A percentile compares a stretch with the other conserved stretches of the same genome.
phyloP scores from a whole-genome alignment of 2,329 filamentous ascomycete genomes.

The Alternaria conjuncta region DNA sequence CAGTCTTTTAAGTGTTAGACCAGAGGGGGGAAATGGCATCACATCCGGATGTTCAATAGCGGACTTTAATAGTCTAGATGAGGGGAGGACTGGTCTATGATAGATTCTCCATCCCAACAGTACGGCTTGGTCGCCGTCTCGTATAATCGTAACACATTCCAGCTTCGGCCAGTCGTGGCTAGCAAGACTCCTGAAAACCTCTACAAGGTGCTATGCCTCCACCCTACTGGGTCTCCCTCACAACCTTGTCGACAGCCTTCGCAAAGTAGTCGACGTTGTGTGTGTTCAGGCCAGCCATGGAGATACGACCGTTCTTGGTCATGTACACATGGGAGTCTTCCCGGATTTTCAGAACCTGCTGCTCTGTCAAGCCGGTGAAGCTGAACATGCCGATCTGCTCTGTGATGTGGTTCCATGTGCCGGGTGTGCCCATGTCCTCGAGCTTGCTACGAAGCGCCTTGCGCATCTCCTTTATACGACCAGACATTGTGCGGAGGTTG shows the following conservation, averaged over 20 bases:
- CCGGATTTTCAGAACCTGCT: constrained; percentile 74
- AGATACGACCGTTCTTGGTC: constrained; percentile 97
- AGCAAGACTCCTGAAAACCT: not conserved
- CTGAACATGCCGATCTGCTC: constrained; percentile 99
- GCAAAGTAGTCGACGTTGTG: constrained; percentile 93
- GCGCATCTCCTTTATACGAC: constrained; percentile 93
- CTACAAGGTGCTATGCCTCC: not conserved
- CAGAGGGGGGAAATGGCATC: not conserved
- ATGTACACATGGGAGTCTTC: constrained; percentile 81
- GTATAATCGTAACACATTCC: not conserved
- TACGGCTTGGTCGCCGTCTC: not conserved
- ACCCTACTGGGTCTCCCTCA: constrained; percentile 60
- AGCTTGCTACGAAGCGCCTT: constrained; percentile 77
- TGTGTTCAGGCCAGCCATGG: constrained; percentile 96
- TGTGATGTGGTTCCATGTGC: constrained; percentile 95
- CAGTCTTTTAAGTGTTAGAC: not conserved
- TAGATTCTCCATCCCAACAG: not conserved
- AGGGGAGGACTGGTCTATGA: not conserved
- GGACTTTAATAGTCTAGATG: not conserved
- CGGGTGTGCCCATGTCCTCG: constrained; percentile 84
- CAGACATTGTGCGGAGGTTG: constrained; percentile 91
- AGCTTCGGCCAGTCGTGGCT: not conserved
- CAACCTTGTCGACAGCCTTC: constrained; percentile 84
- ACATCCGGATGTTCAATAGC: not conserved
- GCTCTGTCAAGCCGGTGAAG: constrained; percentile 80